Percentiles rank a stretch among this genome's conserved stretches.
These are phyloP conservation scores for Yamadazyma blattariae DNA, from an alignment of 1,139 yeast species.

Conservation along the genomic window DNA sequence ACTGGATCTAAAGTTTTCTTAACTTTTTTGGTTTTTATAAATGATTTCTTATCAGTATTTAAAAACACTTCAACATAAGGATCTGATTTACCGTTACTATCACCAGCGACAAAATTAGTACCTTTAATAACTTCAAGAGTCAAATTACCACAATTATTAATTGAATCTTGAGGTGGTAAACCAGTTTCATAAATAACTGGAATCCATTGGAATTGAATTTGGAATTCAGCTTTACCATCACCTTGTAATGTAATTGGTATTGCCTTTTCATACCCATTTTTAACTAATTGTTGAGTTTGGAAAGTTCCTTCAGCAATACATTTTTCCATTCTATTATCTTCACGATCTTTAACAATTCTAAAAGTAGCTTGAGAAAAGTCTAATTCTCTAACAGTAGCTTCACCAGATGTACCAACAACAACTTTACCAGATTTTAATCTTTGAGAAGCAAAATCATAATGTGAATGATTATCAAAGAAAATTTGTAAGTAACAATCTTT, in stretches of 20 bases:
- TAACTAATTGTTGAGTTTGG: conserved; percentile 66
- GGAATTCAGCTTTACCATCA: conserved; percentile 43
- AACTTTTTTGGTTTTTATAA: conserved; percentile 71
- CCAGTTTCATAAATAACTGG: conserved; percentile 59
- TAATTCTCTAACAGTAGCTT: conserved; percentile 69
- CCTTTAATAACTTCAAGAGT: conserved; percentile 66
- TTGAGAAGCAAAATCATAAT: conserved; percentile 56
- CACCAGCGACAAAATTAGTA: conserved; percentile 74
- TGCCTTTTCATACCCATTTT: conserved; percentile 62
- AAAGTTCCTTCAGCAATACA: conserved; percentile 61
- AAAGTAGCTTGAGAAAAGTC: conserved; percentile 68
- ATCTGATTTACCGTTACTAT: conserved; percentile 88
- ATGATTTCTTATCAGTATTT: conserved; percentile 55
- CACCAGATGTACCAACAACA: conserved; percentile 63
- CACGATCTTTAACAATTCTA: conserved; percentile 55
- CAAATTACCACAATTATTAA: conserved; percentile 72
- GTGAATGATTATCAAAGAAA: conserved; percentile 72
- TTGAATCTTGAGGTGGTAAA: conserved; percentile 73
- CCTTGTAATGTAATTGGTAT: conserved; percentile 48
- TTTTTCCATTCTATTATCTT: conserved; percentile 54
- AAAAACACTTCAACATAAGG: conserved; percentile 74
- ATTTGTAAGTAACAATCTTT: conserved; percentile 64
- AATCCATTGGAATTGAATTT: conserved; percentile 71
- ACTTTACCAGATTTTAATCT: conserved; percentile 32
- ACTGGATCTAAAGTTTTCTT: conserved; percentile 87